Conservation (phyloP, 2,329 filamentous ascomycete genomes). For the Phaeosphaeriaceae sp. region DNA sequence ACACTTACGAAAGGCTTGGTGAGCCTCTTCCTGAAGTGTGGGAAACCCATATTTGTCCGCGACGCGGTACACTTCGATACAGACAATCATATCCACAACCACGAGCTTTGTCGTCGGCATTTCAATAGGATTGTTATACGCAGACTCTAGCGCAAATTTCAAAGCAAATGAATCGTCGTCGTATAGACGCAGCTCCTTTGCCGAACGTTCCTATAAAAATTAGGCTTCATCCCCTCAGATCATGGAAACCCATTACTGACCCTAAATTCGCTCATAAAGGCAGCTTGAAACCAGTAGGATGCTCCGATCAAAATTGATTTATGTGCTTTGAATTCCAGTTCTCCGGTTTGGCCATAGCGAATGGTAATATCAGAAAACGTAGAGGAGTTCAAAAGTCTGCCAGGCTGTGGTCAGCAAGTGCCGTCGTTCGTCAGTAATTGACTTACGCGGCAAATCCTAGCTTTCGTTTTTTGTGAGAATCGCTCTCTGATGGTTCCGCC, state of each 20-base stretch:
- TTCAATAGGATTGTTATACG: background rate
- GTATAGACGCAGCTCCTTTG: background rate
- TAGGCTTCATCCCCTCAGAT: background rate
- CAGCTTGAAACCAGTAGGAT: background rate
- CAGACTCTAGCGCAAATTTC: background rate
- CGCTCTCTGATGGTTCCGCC: no score
- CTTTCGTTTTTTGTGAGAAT: no score
- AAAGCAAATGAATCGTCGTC: background rate
- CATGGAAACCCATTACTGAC: background rate
- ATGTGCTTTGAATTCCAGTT: conserved; percentile 5
- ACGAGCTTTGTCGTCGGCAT: background rate
- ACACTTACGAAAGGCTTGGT: background rate
- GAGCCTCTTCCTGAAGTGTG: background rate
- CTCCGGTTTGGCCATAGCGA: background rate
- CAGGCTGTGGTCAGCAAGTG: background rate
- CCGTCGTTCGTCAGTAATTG: background rate
- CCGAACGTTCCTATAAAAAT: background rate
- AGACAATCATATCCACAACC: background rate
- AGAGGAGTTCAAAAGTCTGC: background rate
- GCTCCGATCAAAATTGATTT: background rate
- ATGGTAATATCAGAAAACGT: conserved; percentile 7
- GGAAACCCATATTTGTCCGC: conserved; percentile 1
- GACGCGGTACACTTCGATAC: background rate
- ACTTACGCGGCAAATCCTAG: no score
- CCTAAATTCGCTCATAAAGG: background rate